Evolutionary conservation across 83 land plant genomes (phyloP).

Genomic region (Isoetes engelmannii): DNA sequence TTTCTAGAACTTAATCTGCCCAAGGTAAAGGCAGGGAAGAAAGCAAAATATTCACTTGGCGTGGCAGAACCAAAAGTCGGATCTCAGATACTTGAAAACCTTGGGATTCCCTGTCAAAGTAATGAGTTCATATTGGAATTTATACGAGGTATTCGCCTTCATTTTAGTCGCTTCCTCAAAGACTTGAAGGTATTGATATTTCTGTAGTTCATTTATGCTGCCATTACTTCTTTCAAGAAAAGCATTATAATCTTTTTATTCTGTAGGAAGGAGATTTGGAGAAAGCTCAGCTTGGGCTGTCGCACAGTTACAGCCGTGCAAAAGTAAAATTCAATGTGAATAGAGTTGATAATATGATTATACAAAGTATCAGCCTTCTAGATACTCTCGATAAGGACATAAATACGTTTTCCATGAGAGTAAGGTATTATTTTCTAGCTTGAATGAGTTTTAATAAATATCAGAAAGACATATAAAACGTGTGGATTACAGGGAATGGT

Average conservation of each 20-base stretch:
- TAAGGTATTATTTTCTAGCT: conserved; percentile 40
- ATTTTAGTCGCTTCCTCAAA: conserved; percentile 69
- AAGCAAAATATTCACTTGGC: conserved; percentile 67
- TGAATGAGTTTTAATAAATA: background rate
- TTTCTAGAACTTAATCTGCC: conserved; percentile 88
- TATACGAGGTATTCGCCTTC: conserved; percentile 80
- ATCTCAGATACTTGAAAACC: conserved; percentile 64
- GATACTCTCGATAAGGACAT: conserved; percentile 94
- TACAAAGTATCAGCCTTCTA: conserved; percentile 82
- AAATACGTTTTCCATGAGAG: conserved; percentile 93
- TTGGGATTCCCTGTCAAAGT: conserved; percentile 76
- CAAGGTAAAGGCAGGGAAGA: conserved; percentile 78
- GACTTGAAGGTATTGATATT: conserved; percentile 62
- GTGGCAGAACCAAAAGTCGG: conserved; percentile 82
- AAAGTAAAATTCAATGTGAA: conserved; percentile 98
- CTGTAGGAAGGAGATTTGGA: conserved; percentile 76
- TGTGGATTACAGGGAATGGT: conserved; percentile 71
- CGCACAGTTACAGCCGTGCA: conserved; percentile 94
- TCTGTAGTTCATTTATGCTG: background rate
- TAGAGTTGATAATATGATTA: conserved; percentile 89
- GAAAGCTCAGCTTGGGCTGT: conserved; percentile 92
- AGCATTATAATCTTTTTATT: background rate
- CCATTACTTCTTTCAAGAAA: background rate
- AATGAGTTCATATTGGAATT: conserved; percentile 82
- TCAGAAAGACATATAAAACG: background rate